Conservation (phyloP, 1,284 basidiomycete species). For the Mycosarcoma maydis region DNA sequence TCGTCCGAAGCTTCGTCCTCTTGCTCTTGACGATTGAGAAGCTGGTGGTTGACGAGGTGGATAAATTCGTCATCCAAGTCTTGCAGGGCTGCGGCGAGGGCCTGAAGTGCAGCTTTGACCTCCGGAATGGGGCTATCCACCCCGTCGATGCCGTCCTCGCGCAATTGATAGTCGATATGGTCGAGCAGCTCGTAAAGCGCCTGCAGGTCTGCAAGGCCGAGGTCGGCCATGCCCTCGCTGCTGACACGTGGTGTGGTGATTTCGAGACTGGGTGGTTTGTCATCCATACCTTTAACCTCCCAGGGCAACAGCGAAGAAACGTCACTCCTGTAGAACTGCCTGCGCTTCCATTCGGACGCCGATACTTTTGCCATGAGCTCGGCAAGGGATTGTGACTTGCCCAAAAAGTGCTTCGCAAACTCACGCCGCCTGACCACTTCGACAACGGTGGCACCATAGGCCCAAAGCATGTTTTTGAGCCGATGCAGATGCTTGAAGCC, state of each 20-base stretch:
- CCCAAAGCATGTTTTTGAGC: slow-evolving; percentile 87
- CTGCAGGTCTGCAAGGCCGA: slow-evolving; percentile 49
- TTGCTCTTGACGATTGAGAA: slow-evolving; percentile 46
- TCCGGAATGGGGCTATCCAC: slow-evolving; percentile 45
- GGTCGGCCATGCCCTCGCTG: slow-evolving; percentile 37
- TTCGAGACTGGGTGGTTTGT: slow-evolving; percentile 55
- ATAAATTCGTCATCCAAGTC: slow-evolving; percentile 56
- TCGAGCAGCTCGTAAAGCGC: slow-evolving; percentile 50
- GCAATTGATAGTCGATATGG: slow-evolving; percentile 41
- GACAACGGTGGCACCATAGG: slow-evolving; percentile 89
- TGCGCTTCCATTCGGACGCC: slow-evolving; percentile 52
- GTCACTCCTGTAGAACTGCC: slow-evolving; percentile 48
- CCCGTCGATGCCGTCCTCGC: slow-evolving; percentile 6
- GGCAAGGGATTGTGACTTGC: slow-evolving; percentile 57
- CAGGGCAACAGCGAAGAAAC: slow-evolving; percentile 56
- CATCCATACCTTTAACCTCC: slow-evolving; percentile 58
- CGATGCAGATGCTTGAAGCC: slow-evolving; percentile 89
- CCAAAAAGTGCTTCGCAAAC: slow-evolving; percentile 70
- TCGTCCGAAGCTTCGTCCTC: slow-evolving; percentile 32
- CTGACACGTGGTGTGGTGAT: slow-evolving; percentile 55
- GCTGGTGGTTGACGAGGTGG: slow-evolving; percentile 50
- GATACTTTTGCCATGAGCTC: slow-evolving; percentile 64
- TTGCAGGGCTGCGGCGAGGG: slow-evolving; percentile 47
- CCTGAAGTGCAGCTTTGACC: slow-evolving; percentile 44
- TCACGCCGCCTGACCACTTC: slow-evolving; percentile 90